Conservation (phyloP, 2,329 filamentous ascomycete species). For the Aspergillus quadrilineatus region DNA sequence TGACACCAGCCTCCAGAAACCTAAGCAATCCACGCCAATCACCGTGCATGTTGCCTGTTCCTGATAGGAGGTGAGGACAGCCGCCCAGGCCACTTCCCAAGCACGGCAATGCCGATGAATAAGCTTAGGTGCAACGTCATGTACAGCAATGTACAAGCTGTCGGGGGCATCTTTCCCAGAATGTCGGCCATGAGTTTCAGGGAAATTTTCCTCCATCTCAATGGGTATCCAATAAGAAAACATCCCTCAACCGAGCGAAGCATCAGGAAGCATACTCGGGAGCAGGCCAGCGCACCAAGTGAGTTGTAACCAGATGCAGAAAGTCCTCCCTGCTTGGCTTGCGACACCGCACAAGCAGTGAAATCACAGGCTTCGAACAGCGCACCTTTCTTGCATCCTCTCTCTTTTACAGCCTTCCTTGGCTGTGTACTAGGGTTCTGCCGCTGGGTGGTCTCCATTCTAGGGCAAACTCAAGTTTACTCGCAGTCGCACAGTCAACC, state of each 20-base stretch:
- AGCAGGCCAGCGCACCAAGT: conserved; percentile 30
- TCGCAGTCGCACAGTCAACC: conserved; percentile 12
- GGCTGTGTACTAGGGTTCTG: not conserved
- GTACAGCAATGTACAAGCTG: conserved; percentile 7
- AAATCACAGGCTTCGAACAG: conserved; percentile 10
- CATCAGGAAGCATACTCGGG: conserved; percentile 12
- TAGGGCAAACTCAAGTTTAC: conserved; percentile 6
- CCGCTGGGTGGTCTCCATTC: not conserved
- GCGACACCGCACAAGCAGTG: conserved; percentile 21
- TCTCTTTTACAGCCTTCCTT: not conserved
- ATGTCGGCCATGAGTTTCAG: conserved; percentile 5
- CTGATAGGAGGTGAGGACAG: conserved; percentile 17
- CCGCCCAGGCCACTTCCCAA: conserved; percentile 7
- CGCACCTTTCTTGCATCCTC: conserved; percentile 11
- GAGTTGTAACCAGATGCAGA: conserved; percentile 26
- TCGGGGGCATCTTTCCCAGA: conserved; percentile 3
- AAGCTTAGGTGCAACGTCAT: conserved; percentile 24
- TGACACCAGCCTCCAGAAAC: conserved; percentile 22
- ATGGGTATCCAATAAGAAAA: conserved; percentile 19
- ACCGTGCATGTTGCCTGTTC: conserved; percentile 17
- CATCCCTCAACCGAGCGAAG: conserved; percentile 5
- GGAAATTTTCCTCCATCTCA: conserved; percentile 14
- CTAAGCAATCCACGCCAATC: conserved; percentile 20
- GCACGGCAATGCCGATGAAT: conserved; percentile 14
- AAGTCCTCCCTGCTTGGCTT: conserved; percentile 21